These are phyloP conservation scores for Debaryomyces subglobosus DNA, from an alignment of 1,139 yeast genomes.

Conservation along the genomic window DNA sequence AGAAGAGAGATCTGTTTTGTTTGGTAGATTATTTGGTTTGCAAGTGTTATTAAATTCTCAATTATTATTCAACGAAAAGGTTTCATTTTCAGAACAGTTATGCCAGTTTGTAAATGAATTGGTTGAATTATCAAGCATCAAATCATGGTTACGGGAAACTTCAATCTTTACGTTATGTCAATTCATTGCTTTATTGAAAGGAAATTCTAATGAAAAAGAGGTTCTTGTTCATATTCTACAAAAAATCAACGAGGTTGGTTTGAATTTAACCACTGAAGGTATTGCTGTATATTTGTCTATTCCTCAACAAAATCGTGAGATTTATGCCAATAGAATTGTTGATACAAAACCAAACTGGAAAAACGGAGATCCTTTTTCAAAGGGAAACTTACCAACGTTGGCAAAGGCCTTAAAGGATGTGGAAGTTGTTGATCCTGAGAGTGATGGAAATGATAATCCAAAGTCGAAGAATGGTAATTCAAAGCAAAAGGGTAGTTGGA, in stretches of 20 bases:
- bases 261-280: constrained; percentile 78
- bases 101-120: constrained; percentile 46
- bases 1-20: constrained; percentile 76
- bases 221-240: constrained; percentile 39
- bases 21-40: constrained; percentile 85
- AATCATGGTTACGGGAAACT: constrained; percentile 89
- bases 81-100: constrained; percentile 31
- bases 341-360: constrained; percentile 60
- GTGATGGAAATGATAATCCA: constrained; percentile 32
- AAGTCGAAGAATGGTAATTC: constrained; percentile 20
- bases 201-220: constrained; percentile 17
- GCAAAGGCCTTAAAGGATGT: constrained; percentile 69
- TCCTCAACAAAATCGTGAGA: constrained; percentile 34
- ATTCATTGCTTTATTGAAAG: constrained; percentile 30
- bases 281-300: constrained; percentile 67
- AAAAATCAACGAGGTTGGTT: constrained; percentile 52
- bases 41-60: constrained; percentile 70
- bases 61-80: constrained; percentile 38
- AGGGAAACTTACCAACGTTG: constrained; percentile 62
- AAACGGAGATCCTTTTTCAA: constrained; percentile 68
- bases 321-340: constrained; percentile 26
- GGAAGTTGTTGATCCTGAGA: constrained; percentile 39
- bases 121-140: constrained; percentile 61
- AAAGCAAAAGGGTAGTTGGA: constrained; percentile 71
- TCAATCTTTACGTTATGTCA: constrained; percentile 71